Evolutionary conservation across 345 rosid genomes (phyloP).

Genomic region (Gossypium rotundifolium): DNA sequence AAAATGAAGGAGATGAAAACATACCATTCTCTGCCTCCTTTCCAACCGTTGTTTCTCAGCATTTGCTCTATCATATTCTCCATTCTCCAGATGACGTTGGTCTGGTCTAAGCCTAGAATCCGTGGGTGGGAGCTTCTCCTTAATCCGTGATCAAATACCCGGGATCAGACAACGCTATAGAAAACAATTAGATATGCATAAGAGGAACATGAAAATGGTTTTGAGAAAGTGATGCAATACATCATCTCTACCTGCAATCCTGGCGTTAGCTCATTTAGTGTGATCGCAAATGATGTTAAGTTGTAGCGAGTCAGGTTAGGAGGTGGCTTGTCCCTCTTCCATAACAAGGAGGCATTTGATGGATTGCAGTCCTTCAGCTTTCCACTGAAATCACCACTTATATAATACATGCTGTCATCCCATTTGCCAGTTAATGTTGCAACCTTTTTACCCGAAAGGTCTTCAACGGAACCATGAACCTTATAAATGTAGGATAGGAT

Average conservation of each 20-base stretch:
- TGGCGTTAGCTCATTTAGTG: conserved; percentile 85
- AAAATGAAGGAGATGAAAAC: background rate
- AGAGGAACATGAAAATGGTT: conserved; percentile 23
- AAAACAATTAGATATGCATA: conserved; percentile 39
- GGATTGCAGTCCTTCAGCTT: conserved; percentile 49
- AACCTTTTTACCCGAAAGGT: conserved; percentile 48
- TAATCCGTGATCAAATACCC: conserved; percentile 67
- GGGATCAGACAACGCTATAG: conserved; percentile 45
- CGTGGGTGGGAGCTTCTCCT: conserved; percentile 97
- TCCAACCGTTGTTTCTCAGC: conserved; percentile 87
- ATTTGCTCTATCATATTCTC: conserved; percentile 94
- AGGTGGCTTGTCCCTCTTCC: conserved; percentile 77
- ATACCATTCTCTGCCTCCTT: conserved; percentile 92
- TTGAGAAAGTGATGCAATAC: conserved; percentile 21
- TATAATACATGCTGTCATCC: conserved; percentile 81
- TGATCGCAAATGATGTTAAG: conserved; percentile 87
- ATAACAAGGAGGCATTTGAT: conserved; percentile 57
- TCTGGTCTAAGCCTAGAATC: conserved; percentile 97
- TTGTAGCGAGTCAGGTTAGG: conserved; percentile 82
- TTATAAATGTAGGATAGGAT: conserved; percentile 17
- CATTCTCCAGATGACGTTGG: conserved; percentile 93
- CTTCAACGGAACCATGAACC: conserved; percentile 94
- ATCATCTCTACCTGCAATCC: conserved; percentile 75
- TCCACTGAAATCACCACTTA: conserved; percentile 44
- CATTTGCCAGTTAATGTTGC: conserved; percentile 91